Percentiles rank a stretch among this genome's conserved stretches.
Conservation (phyloP, 2,329 filamentous ascomycete genomes). For the Diaporthe citriasiana region DNA sequence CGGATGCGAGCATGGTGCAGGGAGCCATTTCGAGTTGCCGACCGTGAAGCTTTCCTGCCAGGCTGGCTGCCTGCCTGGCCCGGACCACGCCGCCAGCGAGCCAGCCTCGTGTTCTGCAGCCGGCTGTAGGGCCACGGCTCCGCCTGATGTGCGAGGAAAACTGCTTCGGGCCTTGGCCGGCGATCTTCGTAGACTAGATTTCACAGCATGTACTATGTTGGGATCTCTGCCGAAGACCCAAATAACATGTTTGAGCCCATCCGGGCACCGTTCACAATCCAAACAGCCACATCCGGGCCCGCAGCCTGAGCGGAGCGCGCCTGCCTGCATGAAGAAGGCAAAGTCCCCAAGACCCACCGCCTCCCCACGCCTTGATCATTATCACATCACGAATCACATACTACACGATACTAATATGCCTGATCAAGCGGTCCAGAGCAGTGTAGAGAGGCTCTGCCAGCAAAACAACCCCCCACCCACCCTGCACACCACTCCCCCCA, state of each 20-base stretch:
- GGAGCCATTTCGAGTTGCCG: not conserved
- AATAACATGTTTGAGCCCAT: not conserved
- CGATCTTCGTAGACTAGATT: not conserved
- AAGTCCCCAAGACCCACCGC: not conserved
- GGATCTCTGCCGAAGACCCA: not conserved
- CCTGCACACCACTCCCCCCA: not conserved
- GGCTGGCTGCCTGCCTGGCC: slow-evolving; percentile 8
- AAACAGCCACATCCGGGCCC: not conserved
- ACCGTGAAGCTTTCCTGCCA: slow-evolving; percentile 6
- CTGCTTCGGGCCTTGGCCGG: not conserved
- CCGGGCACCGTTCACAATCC: not conserved
- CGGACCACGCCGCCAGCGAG: slow-evolving; percentile 10
- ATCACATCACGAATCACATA: slow-evolving; percentile 25
- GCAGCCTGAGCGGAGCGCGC: not conserved
- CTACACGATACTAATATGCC: slow-evolving; percentile 12
- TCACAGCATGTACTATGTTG: too few relatives aligned
- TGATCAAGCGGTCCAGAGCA: not conserved
- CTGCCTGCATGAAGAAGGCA: slow-evolving; percentile 10
- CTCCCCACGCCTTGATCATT: not conserved
- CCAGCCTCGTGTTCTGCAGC: not conserved
- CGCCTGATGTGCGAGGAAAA: not conserved
- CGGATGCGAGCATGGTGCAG: slow-evolving; percentile 1
- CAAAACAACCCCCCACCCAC: not conserved
- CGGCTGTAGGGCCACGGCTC: too few relatives aligned
- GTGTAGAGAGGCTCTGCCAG: not conserved